These are phyloP conservation scores for Ustilago vetiveriae DNA, from an alignment of 1,284 basidiomycete genomes.

Conservation along the genomic window DNA sequence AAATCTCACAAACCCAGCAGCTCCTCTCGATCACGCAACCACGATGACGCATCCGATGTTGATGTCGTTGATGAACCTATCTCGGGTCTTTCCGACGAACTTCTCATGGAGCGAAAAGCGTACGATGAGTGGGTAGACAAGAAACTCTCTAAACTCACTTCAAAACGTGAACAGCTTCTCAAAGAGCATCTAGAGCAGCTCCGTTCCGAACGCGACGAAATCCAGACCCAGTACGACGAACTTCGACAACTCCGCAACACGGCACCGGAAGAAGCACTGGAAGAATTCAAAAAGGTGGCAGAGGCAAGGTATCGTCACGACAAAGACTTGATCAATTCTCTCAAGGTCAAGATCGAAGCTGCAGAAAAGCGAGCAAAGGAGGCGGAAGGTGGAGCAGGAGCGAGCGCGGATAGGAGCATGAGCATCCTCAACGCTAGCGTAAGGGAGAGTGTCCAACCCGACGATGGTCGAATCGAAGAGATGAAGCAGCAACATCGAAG, in stretches of 20 bases:
- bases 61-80: slow-evolving; percentile 7
- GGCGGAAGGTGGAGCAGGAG: slow-evolving; percentile 4
- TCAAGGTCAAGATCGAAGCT: slow-evolving; percentile 49
- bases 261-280: slow-evolving; percentile 50
- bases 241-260: slow-evolving; percentile 57
- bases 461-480: slow-evolving; percentile 22
- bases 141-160: slow-evolving; percentile 32
- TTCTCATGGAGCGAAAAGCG: slow-evolving; percentile 26
- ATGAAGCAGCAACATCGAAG: slow-evolving; percentile 30
- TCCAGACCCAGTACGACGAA: slow-evolving; percentile 62
- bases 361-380: slow-evolving; percentile 38
- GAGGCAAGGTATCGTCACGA: slow-evolving; percentile 53
- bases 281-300: slow-evolving; percentile 52
- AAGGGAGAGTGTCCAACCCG: slow-evolving; percentile 32
- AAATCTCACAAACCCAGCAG: slow-evolving; percentile 9
- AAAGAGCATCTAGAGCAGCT: slow-evolving; percentile 44
- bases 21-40: neutral
- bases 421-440: slow-evolving; percentile 39
- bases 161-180: slow-evolving; percentile 48
- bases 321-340: slow-evolving; percentile 38
- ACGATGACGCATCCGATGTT: slow-evolving; percentile 5
- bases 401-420: slow-evolving; percentile 27
- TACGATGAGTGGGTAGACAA: slow-evolving; percentile 45
- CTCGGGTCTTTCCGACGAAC: slow-evolving; percentile 20
- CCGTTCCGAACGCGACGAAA: slow-evolving; percentile 51